Percentiles rank a stretch among this genome's conserved stretches.
Evolutionary conservation across 1,139 yeast species (phyloP).

Genomic region (Pneumocystis carinii): DNA sequence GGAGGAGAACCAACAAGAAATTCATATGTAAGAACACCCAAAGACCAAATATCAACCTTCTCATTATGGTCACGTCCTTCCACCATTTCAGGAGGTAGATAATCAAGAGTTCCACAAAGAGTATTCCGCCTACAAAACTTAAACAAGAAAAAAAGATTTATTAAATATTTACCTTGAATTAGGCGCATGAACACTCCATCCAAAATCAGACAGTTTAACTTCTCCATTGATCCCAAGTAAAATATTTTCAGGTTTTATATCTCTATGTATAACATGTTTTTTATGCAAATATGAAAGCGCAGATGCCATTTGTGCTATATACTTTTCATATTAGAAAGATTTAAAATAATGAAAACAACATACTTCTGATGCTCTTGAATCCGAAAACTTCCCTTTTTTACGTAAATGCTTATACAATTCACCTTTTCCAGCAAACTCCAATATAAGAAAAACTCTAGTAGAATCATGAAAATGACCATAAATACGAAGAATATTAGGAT

Average conservation of each 20-base stretch:
- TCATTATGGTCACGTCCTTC: constrained; percentile 67
- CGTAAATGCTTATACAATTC: constrained; percentile 68
- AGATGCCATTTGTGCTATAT: constrained; percentile 66
- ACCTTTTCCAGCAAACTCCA: constrained; percentile 78
- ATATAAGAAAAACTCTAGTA: constrained; percentile 60
- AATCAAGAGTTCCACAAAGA: constrained; percentile 89
- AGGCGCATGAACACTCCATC: constrained; percentile 77
- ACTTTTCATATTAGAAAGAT: constrained; percentile 20
- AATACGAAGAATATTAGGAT: constrained; percentile 62
- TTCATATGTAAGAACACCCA: constrained; percentile 78
- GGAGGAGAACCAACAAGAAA: constrained; percentile 79
- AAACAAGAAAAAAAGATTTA: neutral
- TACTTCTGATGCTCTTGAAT: constrained; percentile 49
- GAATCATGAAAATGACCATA: constrained; percentile 77
- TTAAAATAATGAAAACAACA: constrained; percentile 1
- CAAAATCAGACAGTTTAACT: constrained; percentile 80
- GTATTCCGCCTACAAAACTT: constrained; percentile 41
- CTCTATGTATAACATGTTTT: constrained; percentile 74
- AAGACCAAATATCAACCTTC: constrained; percentile 80
- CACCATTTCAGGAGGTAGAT: constrained; percentile 90
- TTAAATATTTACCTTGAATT: constrained; percentile 21
- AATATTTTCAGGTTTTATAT: constrained; percentile 83
- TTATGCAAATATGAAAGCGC: constrained; percentile 66
- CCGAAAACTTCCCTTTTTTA: constrained; percentile 49
- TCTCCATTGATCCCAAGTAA: constrained; percentile 56